A percentile compares a stretch with the other conserved stretches of the same genome.
phyloP scores from a whole-genome alignment of 805 yeast genomes.

The Suhomyces sp. region DNA sequence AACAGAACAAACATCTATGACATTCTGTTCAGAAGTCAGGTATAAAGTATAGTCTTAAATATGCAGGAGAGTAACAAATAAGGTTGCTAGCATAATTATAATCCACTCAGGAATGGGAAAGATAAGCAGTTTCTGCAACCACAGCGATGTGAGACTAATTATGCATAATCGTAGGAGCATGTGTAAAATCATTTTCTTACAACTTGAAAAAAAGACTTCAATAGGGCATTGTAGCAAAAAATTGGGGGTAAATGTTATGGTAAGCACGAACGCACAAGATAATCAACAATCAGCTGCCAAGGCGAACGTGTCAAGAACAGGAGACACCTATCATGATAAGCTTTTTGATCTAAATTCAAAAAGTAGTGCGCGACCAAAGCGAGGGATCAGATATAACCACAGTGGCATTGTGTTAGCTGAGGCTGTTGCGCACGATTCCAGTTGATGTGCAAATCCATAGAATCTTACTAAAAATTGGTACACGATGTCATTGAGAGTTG shows the following conservation, averaged over 20 bases:
- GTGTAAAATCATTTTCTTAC: not conserved
- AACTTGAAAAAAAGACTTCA: not conserved
- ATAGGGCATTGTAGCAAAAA: not conserved
- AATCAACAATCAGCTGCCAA: not conserved
- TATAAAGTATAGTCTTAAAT: not conserved
- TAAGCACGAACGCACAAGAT: not conserved
- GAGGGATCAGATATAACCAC: not conserved
- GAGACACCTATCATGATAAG: not conserved
- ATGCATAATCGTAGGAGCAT: not conserved
- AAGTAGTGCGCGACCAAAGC: not conserved
- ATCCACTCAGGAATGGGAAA: not conserved
- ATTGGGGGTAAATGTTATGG: not conserved
- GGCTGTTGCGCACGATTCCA: not conserved
- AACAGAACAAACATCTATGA: not conserved
- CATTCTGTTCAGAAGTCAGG: not conserved
- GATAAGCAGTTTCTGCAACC: not conserved
- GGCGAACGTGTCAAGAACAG: not conserved
- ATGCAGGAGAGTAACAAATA: not conserved
- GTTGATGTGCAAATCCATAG: not conserved
- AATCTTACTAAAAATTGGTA: not conserved
- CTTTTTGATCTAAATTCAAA: not conserved
- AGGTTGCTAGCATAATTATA: not conserved
- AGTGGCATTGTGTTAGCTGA: not conserved
- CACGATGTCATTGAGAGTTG: conserved; percentile 34
- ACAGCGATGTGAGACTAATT: not conserved